A percentile compares a stretch with the other conserved stretches of the same genome.
phyloP scores from a whole-genome alignment of 1,139 yeast species.

The Nakaseomyces glabratus region DNA sequence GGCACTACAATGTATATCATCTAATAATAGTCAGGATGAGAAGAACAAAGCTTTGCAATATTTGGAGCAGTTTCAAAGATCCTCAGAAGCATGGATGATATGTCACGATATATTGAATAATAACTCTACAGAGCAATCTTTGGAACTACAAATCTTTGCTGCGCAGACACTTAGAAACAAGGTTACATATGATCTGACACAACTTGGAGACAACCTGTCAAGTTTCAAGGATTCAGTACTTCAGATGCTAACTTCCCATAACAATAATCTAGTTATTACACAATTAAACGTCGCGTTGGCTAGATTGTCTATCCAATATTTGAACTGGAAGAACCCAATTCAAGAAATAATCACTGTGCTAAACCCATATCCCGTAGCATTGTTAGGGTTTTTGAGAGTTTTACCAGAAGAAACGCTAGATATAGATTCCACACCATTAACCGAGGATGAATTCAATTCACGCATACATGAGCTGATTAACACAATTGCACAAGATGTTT shows the following conservation, averaged over 20 bases:
- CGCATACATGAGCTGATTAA: conserved; percentile 58
- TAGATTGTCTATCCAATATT: conserved; percentile 68
- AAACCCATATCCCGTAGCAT: conserved; percentile 35
- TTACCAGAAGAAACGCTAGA: conserved; percentile 87
- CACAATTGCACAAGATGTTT: conserved; percentile 59
- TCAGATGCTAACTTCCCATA: conserved; percentile 30
- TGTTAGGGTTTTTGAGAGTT: conserved; percentile 73
- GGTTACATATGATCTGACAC: conserved; percentile 73
- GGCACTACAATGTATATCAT: conserved; percentile 27
- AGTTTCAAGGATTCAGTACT: conserved; percentile 37
- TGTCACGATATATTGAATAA: conserved; percentile 30
- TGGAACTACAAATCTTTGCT: conserved; percentile 67
- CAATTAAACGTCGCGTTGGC: conserved; percentile 78
- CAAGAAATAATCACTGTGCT: conserved; percentile 47
- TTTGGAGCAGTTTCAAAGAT: conserved; percentile 76
- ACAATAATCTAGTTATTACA: conserved; percentile 53
- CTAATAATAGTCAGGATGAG: conserved; percentile 21
- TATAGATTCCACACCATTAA: conserved; percentile 64
- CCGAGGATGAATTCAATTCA: conserved; percentile 67
- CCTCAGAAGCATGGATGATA: conserved; percentile 58
- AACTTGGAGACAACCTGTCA: conserved; percentile 59
- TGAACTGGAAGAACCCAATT: conserved; percentile 65
- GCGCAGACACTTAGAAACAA: conserved; percentile 87
- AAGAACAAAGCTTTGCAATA: conserved; percentile 34
- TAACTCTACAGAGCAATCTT: conserved; percentile 19